Base-by-base conservation (phyloP, 345 rosid genomes). In the Geranium rotundifolium region DNA sequence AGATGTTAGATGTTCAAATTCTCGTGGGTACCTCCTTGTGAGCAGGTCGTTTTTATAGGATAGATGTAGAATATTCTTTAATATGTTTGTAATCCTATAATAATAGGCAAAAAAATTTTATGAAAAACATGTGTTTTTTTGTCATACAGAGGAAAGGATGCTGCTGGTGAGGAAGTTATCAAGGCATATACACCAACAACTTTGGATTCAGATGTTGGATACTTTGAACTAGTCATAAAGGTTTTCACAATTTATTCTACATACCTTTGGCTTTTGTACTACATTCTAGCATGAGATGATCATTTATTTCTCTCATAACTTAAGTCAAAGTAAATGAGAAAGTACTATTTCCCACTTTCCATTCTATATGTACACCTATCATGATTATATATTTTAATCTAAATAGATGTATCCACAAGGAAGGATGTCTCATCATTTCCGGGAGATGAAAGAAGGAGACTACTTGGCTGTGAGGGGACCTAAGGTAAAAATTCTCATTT, bases 341-440 rank as follows among this genome's bases (percentile, higher is more conserved):
- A 19, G 29, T 23, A 23, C 27, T 5, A 9, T 54, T 29, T 17
- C 54, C 34, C 46, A 15, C 4, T 7, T 61, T 15, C 50, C 7
- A 19, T 55, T 46, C 63, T 31, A 27, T 41, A 12, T 15, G 49
- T 59, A 19, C 13, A 23, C 29, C 5, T 0, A 29, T 29, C 19
- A 19, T 54, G 23, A 37, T 27, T 50, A n/a, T 20, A 19, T 14
- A 71, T 49, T 56, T 61, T 1, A 2, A 17, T 59, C 23, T 16
- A 17, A 56, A 30, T 68, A 84, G 89, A 86, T 86, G 92, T 84
- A 86, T 76, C 87, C 87, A 14, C 85, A 80, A 74, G 92, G 89
- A 77, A 72, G 87, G 75, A 86, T 84, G 92, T 84, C 92, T 62
- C 87, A 84, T 68, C 85, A 84, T 60, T 80, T 86, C 65, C 76